A percentile compares a stretch with the other conserved stretches of the same genome.
These are phyloP conservation scores for Dothistroma septosporum DNA, from an alignment of 2,329 filamentous ascomycete species.

Conservation along the genomic window DNA sequence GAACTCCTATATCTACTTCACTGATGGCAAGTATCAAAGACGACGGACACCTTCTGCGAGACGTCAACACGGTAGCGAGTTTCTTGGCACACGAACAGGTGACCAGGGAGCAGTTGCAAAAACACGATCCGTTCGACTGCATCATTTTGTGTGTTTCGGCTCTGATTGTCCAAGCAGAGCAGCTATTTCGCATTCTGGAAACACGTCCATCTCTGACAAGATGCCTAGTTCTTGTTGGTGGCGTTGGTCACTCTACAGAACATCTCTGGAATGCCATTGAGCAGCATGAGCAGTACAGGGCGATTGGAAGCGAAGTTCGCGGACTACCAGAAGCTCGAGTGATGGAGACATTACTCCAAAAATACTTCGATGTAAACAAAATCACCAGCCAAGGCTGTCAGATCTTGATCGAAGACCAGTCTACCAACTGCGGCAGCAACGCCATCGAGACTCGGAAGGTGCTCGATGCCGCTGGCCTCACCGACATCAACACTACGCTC, in stretches of 20 bases:
- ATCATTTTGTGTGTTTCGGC: conserved; percentile 42
- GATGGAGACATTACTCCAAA: conserved; percentile 36
- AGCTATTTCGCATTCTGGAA: conserved; percentile 36
- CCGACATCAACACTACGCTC: conserved; percentile 28
- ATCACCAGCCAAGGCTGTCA: conserved; percentile 28
- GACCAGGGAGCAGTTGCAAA: conserved; percentile 16
- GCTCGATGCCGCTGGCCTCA: conserved; percentile 33
- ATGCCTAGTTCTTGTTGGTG: conserved; percentile 43
- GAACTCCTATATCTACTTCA: not conserved
- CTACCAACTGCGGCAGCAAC: conserved; percentile 47
- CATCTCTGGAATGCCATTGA: conserved; percentile 42
- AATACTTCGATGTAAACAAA: conserved; percentile 27
- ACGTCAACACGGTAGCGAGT: conserved; percentile 30
- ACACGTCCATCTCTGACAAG: conserved; percentile 31
- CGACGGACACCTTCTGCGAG: not conserved
- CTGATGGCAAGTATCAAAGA: not conserved
- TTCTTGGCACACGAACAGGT: conserved; percentile 32
- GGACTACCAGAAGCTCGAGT: conserved; percentile 42
- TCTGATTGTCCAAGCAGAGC: conserved; percentile 36
- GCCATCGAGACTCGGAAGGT: conserved; percentile 37
- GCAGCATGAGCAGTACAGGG: conserved; percentile 29
- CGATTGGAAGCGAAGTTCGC: conserved; percentile 29
- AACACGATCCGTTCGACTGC: conserved; percentile 32
- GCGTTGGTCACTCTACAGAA: conserved; percentile 45
- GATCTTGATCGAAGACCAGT: conserved; percentile 43